Conservation (phyloP, 164 flowering plant species). For the Saururus chinensis region DNA sequence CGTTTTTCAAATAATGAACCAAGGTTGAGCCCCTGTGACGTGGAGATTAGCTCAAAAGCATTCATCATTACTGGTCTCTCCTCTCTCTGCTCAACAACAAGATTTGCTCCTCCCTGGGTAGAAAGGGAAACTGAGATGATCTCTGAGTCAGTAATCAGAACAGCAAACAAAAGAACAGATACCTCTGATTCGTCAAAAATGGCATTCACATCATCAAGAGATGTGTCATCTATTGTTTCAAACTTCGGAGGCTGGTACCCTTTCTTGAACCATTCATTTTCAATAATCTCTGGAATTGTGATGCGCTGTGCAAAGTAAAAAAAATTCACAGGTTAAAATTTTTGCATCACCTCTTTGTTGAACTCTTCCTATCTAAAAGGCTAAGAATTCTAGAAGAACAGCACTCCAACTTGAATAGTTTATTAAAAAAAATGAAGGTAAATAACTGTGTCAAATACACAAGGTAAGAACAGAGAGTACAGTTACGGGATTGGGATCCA, state of each 20-base stretch:
- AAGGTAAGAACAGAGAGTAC: slow-evolving; percentile 27
- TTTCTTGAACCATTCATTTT: slow-evolving; percentile 98
- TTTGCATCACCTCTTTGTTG: background rate
- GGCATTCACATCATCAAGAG: slow-evolving; percentile 73
- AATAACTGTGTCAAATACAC: too few species aligned
- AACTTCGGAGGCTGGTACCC: slow-evolving; percentile 77
- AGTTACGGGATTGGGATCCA: slow-evolving; percentile 75
- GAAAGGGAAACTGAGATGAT: background rate
- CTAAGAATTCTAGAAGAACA: too few species aligned
- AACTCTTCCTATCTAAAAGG: background rate
- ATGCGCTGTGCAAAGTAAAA: slow-evolving; percentile 46
- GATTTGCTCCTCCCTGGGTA: slow-evolving; percentile 47
- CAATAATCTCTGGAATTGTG: slow-evolving; percentile 66
- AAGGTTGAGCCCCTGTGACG: slow-evolving; percentile 93
- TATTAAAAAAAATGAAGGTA: background rate
- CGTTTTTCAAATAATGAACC: slow-evolving; percentile 75
- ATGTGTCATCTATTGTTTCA: slow-evolving; percentile 43
- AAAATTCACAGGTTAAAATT: background rate
- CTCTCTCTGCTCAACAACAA: slow-evolving; percentile 86
- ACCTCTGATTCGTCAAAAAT: slow-evolving; percentile 63
- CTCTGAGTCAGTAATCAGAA: background rate
- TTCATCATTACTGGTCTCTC: slow-evolving; percentile 76
- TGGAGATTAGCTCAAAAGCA: slow-evolving; percentile 95
- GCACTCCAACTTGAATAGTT: too few species aligned
- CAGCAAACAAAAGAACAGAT: slow-evolving; percentile 6